Conservation (phyloP, 78 protist species). For the Cavenderia fasciculata region DNA sequence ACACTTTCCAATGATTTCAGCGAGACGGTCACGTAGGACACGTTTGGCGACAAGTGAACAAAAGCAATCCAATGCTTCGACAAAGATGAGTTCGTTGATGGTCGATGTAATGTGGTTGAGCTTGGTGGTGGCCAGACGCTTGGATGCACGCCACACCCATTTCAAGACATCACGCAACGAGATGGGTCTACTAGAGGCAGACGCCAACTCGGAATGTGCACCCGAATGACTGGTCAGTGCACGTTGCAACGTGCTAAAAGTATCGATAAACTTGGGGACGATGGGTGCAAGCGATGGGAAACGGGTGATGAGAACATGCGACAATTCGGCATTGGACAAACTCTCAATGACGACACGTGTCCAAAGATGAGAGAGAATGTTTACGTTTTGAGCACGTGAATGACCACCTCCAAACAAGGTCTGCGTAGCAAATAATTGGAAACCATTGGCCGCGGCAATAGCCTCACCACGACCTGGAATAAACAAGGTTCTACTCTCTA, state of each 20-base stretch:
- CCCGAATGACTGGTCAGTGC: conserved; percentile 10
- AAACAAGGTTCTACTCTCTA: conserved; percentile 83
- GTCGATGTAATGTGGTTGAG: conserved; percentile 43
- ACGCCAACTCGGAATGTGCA: neutral
- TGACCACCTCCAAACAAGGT: conserved; percentile 55
- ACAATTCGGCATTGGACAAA: conserved; percentile 42
- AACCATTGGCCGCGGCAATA: conserved; percentile 88
- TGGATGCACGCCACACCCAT: conserved; percentile 81
- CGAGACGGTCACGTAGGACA: neutral
- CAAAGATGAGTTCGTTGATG: conserved; percentile 70
- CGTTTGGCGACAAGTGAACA: conserved; percentile 52
- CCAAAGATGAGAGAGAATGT: conserved; percentile 72
- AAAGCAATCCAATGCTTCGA: conserved; percentile 88
- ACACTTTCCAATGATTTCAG: conserved; percentile 57
- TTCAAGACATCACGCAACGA: conserved; percentile 89
- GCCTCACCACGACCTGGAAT: conserved; percentile 89
- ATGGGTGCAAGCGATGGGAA: conserved; percentile 78
- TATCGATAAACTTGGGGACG: conserved; percentile 72
- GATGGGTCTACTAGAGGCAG: conserved; percentile 42
- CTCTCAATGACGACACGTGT: conserved; percentile 63
- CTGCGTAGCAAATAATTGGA: conserved; percentile 95
- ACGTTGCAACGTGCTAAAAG: conserved; percentile 23
- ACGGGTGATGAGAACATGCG: conserved; percentile 19
- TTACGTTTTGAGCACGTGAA: conserved; percentile 54
- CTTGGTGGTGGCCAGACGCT: neutral